Evolutionary conservation across 768 basidiomycete species (phyloP).

Genomic region (Mycena chlorophos): DNA sequence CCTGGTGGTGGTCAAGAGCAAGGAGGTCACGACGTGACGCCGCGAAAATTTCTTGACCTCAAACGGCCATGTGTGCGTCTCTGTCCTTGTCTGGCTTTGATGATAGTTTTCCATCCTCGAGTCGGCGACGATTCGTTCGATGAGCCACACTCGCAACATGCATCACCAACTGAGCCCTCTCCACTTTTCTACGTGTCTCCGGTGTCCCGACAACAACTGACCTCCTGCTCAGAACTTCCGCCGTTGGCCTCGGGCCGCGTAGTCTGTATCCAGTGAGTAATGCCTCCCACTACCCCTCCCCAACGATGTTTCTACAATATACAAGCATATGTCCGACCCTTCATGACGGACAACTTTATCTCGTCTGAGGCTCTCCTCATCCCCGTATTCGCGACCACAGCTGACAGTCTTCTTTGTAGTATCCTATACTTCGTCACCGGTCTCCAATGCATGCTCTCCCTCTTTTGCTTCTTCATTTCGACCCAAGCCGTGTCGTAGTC

Average conservation of each 20-base stretch:
- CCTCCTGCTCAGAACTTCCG: conserved; percentile 2
- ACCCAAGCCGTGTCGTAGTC: background rate
- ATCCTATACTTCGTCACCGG: no score
- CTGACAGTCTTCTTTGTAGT: conserved; percentile 11
- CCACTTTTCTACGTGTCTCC: conserved; percentile 14
- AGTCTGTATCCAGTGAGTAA: background rate
- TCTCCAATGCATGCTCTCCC: no score
- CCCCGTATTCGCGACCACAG: background rate
- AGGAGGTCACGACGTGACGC: background rate
- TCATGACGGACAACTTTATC: background rate
- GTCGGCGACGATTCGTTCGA: conserved; percentile 65
- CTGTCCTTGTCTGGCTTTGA: conserved; percentile 39
- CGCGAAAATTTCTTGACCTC: background rate
- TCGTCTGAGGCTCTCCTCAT: background rate
- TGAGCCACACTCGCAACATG: conserved; percentile 81
- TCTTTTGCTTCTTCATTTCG: no score
- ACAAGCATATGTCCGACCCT: conserved; percentile 1
- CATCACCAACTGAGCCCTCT: conserved; percentile 61
- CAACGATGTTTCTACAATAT: background rate
- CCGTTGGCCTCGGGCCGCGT: conserved; percentile 21
- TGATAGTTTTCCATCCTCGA: conserved; percentile 73
- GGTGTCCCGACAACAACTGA: conserved; percentile 7
- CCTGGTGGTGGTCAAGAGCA: no score
- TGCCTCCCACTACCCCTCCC: background rate
- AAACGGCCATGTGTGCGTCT: conserved; percentile 36